phyloP scores from a whole-genome alignment of 345 rosid genomes.

The Conringia planisiliqua region DNA sequence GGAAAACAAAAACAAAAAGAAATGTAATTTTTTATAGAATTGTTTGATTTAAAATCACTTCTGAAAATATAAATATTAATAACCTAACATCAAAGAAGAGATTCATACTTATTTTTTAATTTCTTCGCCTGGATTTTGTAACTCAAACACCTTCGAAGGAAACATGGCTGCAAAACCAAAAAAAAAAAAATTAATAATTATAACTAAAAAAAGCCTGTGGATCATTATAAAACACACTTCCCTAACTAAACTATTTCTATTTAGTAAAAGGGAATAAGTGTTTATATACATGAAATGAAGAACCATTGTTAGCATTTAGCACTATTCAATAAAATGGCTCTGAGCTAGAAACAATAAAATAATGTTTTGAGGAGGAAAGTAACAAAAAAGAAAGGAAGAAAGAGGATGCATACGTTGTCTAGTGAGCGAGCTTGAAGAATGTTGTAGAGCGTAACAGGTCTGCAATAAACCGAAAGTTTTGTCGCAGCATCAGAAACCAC shows the following conservation, averaged over 20 bases:
- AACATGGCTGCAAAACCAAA: neutral
- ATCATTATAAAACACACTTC: neutral
- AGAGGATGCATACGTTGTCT: constrained; percentile 1
- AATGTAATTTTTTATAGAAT: neutral
- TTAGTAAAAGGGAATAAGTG: neutral
- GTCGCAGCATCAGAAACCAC: neutral
- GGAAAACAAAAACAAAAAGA: neutral
- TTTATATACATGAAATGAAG: neutral
- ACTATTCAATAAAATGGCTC: neutral
- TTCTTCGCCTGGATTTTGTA: constrained; percentile 7
- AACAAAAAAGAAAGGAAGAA: neutral
- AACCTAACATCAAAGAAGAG: neutral
- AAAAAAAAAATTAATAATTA: neutral
- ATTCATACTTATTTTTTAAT: constrained; percentile 28
- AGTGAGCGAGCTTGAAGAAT: neutral
- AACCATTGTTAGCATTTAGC: neutral
- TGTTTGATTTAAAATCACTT: neutral
- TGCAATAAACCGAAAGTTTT: neutral
- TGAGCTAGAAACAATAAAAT: neutral
- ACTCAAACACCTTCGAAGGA: constrained; percentile 14
- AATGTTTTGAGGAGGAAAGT: neutral
- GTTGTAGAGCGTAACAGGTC: neutral
- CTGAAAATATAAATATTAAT: constrained; percentile 2
- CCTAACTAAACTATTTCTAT: neutral
- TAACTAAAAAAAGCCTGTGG: neutral